A percentile compares a stretch with the other conserved stretches of the same genome.
These are phyloP conservation scores for Trifolium fragiferum DNA, from an alignment of 306 rosid species.

Conservation along the genomic window DNA sequence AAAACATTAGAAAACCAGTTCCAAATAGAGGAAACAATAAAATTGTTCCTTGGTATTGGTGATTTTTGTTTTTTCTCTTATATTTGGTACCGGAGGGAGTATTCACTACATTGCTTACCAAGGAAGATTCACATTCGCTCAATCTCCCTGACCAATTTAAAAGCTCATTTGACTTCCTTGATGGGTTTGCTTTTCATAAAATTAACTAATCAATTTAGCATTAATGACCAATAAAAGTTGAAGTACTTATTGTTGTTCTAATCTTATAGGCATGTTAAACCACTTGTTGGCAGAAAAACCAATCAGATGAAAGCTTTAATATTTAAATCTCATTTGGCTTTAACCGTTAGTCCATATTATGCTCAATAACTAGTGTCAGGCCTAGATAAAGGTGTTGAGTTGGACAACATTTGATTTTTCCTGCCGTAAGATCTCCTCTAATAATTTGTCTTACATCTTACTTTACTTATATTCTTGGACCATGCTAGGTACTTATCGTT, in stretches of 20 bases:
- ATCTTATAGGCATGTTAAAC: conserved; percentile 62
- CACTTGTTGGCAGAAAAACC: conserved; percentile 72
- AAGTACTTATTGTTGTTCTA: conserved; percentile 14
- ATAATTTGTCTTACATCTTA: background rate
- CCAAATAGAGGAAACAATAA: no score
- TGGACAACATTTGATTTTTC: conserved; percentile 53
- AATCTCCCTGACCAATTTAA: conserved; percentile 63
- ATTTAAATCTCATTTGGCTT: conserved; percentile 58
- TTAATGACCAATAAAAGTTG: background rate
- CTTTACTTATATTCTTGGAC: background rate
- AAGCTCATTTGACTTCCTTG: conserved; percentile 82
- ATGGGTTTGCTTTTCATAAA: conserved; percentile 59
- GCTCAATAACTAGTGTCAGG: conserved; percentile 71
- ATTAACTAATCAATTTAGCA: background rate
- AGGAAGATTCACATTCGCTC: conserved; percentile 71
- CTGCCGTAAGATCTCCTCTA: conserved; percentile 1
- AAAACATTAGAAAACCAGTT: no score
- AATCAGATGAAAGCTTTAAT: conserved; percentile 88
- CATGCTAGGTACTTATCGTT: conserved; percentile 70
- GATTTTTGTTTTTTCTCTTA: no score
- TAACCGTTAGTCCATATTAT: conserved; percentile 83
- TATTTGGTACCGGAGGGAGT: no score
- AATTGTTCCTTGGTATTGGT: no score
- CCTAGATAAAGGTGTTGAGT: conserved; percentile 68
- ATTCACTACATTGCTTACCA: conserved; percentile 90